These are phyloP conservation scores for Coemansia sp. DNA, from an alignment of 371 early-diverging fungal genomes.

Conservation along the genomic window DNA sequence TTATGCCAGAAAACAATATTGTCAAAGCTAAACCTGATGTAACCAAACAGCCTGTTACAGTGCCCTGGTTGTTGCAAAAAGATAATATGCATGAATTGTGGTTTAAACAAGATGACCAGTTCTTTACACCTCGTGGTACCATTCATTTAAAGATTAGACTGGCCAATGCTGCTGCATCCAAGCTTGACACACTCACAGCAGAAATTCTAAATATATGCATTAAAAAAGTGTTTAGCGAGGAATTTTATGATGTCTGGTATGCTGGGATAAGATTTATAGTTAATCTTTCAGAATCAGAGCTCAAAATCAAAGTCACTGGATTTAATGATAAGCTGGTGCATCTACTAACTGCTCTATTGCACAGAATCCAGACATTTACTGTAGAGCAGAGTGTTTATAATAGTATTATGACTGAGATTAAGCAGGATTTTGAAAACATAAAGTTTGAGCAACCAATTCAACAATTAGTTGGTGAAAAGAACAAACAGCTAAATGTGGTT, in stretches of 20 bases:
- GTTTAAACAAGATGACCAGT: constrained; percentile 91
- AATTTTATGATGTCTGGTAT: background rate
- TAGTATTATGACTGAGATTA: constrained; percentile 66
- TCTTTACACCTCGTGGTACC: constrained; percentile 44
- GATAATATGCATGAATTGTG: constrained; percentile 60
- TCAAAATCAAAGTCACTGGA: constrained; percentile 4
- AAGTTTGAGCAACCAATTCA: constrained; percentile 56
- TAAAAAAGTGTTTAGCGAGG: background rate
- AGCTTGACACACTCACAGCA: background rate
- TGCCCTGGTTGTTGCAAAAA: constrained; percentile 17
- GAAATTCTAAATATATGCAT: background rate
- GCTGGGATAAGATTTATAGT: background rate
- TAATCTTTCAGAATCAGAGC: background rate
- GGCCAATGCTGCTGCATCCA: background rate
- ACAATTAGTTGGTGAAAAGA: background rate
- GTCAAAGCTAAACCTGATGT: constrained; percentile 17
- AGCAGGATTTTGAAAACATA: constrained; percentile 65
- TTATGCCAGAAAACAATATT: constrained; percentile 66
- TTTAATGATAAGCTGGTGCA: constrained; percentile 17
- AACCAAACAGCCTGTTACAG: constrained; percentile 3
- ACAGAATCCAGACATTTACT: background rate
- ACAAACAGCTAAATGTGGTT: background rate
- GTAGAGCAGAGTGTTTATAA: constrained; percentile 52
- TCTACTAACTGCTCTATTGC: constrained; percentile 4
- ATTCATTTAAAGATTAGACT: constrained; percentile 8